Conservation (phyloP, 768 basidiomycete species). For the Russula vinacea region DNA sequence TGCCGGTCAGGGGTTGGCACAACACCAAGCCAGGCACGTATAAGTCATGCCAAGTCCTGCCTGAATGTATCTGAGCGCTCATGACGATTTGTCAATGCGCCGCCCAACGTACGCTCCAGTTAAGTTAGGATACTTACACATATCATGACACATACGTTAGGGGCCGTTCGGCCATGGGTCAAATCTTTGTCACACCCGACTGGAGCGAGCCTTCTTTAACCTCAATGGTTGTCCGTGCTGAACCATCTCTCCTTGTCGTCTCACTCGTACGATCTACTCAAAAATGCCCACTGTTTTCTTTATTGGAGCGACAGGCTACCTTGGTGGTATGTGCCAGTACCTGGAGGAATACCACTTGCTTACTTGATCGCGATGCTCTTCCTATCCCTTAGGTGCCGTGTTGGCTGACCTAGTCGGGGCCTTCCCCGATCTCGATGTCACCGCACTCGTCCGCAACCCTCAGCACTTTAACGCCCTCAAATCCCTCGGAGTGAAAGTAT, state of each 20-base stretch:
- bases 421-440: constrained; percentile 14
- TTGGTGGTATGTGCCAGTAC: constrained; percentile 13
- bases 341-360: background rate
- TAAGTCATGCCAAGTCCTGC: too few species aligned
- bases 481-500: constrained; percentile 6
- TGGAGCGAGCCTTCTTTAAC: too few species aligned
- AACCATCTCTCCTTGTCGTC: background rate
- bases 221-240: too few species aligned
- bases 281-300: constrained; percentile 23
- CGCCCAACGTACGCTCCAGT: too few species aligned
- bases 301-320: constrained; percentile 23
- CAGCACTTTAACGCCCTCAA: background rate
- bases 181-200: too few species aligned
- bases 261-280: background rate
- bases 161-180: too few species aligned
- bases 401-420: constrained; percentile 7
- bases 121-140: too few species aligned
- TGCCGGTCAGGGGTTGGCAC: too few species aligned
- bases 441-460: constrained; percentile 22
- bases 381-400: constrained; percentile 9
- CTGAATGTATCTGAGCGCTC: too few species aligned
- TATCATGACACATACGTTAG: background rate
- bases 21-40: too few species aligned
- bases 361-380: background rate
- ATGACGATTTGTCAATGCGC: too few species aligned